Evolutionary conservation across 83 land plant genomes (phyloP), one percentile per base, ranked within the genome.

Genomic region (Picea engelmannii): DNA sequence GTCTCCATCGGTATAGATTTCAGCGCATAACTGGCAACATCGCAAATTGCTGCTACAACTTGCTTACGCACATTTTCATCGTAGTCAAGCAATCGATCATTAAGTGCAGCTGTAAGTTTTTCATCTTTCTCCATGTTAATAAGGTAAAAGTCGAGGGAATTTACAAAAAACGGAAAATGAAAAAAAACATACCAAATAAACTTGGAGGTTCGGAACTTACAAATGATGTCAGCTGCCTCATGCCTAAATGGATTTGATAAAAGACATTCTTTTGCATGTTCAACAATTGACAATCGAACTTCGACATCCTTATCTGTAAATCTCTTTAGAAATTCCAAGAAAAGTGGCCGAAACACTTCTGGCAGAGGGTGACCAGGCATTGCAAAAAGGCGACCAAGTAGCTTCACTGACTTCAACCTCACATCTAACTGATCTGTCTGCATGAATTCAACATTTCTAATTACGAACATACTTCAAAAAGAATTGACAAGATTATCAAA

Each of bases 1-100:
- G 93, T 82, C n/a, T 91, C 94, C 83, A 86, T 78, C 38, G 99
- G 95, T 49, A 95, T 82, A 17, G 87, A 88, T 68, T 82, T 86
- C 5, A 81, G 80, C 40, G 90, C 84, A 66, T 84, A 85, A 24
- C 87, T 90, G 59, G 90, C 92, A 67, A 95, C 79, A 87, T 95
- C 98, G 88, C 87, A 94, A 76, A 97, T 63, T 38, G 93, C 96
- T 70, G 88, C 81, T 80, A 97, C 96, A 87, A 90, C 98, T 84
- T 89, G 86, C 81, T 92, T 89, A 49, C 99, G 88, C 55, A 92
- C 94, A 84, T 82, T 88, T 76, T 97, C 99, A 85, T 97, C 98
- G 79, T 81, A 90, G 83, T 97, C 99, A 79, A 93, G 71, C 70
- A 97, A 82, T 63, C 98, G 85, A 76, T 94, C 98, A 83, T 78